A percentile compares a stretch with the other conserved stretches of the same genome.
Conservation (phyloP, 2,329 filamentous ascomycete species). For the Curvularia hawaiiensis region DNA sequence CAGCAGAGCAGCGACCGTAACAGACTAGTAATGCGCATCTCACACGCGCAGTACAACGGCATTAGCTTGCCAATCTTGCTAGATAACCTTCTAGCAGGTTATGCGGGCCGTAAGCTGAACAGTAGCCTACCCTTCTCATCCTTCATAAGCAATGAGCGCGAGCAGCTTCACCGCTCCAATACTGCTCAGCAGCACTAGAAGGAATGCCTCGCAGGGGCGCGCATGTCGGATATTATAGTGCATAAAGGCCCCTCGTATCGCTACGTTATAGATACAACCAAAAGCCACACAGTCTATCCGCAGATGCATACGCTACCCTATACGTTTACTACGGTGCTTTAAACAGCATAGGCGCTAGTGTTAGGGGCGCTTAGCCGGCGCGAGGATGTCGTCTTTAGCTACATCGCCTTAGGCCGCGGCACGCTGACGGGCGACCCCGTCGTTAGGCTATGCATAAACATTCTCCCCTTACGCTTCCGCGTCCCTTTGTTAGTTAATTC, state of each 20-base stretch:
- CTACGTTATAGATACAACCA: neutral
- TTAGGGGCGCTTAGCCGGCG: conserved; percentile 34
- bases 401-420: conserved; percentile 42
- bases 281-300: neutral
- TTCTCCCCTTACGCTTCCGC: conserved; percentile 39
- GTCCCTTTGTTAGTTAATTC: neutral
- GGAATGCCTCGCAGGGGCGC: neutral
- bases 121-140: conserved; percentile 1
- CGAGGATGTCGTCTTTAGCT: conserved; percentile 42
- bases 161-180: neutral
- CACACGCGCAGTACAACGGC: conserved; percentile 24
- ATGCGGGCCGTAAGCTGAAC: neutral
- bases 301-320: neutral
- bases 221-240: neutral
- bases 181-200: conserved; percentile 1
- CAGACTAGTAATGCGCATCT: conserved; percentile 14
- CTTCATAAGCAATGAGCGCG: neutral
- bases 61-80: conserved; percentile 13
- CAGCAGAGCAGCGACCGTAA: neutral
- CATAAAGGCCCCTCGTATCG: neutral
- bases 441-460: conserved; percentile 42
- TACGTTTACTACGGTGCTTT: conserved; percentile 45
- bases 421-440: conserved; percentile 28
- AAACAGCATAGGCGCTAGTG: conserved; percentile 47
- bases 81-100: conserved; percentile 9